Conservation (phyloP, 2,329 filamentous ascomycete genomes). For the Lasiodiplodia sp. region DNA sequence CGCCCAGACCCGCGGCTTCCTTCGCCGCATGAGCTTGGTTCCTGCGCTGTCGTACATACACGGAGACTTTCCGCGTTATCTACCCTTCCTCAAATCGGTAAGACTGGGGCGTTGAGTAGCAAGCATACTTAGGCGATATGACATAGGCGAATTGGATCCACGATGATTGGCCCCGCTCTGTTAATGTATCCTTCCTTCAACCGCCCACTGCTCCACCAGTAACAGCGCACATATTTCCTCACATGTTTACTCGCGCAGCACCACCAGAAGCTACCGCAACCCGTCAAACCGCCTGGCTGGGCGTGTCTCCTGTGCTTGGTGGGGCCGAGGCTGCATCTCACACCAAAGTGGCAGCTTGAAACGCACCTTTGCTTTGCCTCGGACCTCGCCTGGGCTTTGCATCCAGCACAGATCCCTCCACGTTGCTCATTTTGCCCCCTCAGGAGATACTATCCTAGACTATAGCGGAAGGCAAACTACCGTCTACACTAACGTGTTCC, state of each 20-base stretch:
- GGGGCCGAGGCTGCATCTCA: background rate
- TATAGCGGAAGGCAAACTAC: background rate
- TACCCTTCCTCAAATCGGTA: background rate
- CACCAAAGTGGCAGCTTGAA: background rate
- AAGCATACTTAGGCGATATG: background rate
- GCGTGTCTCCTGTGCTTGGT: background rate
- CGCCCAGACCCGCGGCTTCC: background rate
- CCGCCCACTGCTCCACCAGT: conserved; percentile 3
- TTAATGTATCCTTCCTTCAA: background rate
- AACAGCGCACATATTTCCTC: background rate
- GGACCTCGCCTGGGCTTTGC: background rate
- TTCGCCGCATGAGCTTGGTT: conserved; percentile 11
- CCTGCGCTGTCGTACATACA: background rate
- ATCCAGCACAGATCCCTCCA: background rate
- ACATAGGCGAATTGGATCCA: background rate
- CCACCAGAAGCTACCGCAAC: background rate
- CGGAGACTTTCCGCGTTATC: background rate
- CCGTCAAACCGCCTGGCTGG: background rate
- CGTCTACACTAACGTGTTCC: background rate
- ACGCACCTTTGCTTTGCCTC: background rate
- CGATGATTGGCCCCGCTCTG: background rate
- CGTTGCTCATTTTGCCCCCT: background rate
- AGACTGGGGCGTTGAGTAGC: background rate
- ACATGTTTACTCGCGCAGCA: background rate
- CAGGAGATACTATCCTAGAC: background rate